These are phyloP conservation scores for Eleusine indica DNA, from an alignment of 176 grass and related monocot genomes.

Conservation along the genomic window DNA sequence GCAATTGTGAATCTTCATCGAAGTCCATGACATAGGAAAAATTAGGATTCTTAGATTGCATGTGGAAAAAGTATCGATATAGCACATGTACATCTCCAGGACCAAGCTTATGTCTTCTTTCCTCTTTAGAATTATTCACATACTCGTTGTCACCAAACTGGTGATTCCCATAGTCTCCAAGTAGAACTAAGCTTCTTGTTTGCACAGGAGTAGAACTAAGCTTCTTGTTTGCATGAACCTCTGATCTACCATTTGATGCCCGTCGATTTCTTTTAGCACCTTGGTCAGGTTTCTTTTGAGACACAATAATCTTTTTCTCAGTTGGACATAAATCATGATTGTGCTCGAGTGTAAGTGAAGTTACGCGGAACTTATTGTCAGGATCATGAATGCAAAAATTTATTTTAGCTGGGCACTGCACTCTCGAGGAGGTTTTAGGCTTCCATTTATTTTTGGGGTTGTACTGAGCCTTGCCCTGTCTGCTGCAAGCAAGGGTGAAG, in stretches of 20 bases:
- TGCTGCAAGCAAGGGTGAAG: conserved; percentile 26
- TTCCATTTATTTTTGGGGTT: conserved; percentile 6
- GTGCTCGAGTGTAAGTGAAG: conserved; percentile 21
- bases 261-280: conserved; percentile 9
- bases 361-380: conserved; percentile 5
- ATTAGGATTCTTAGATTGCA: not conserved
- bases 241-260: not conserved
- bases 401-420: conserved; percentile 26
- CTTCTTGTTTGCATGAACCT: not conserved
- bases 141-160: not conserved
- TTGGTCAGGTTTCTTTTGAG: not conserved
- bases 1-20: not conserved
- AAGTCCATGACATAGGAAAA: not conserved
- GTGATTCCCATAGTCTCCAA: not conserved
- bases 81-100: not conserved
- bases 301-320: not conserved
- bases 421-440: not conserved
- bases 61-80: not conserved
- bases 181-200: not conserved
- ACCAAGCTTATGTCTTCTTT: conserved; percentile 7
- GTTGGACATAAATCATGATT: conserved; percentile 15
- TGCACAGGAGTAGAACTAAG: not conserved
- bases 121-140: not conserved
- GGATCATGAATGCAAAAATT: not conserved
- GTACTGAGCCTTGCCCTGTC: conserved; percentile 14